Evolutionary conservation across 2,329 filamentous ascomycete species (phyloP), one percentile per base, ranked within the genome.

Genomic region (Aspergillus candidus): DNA sequence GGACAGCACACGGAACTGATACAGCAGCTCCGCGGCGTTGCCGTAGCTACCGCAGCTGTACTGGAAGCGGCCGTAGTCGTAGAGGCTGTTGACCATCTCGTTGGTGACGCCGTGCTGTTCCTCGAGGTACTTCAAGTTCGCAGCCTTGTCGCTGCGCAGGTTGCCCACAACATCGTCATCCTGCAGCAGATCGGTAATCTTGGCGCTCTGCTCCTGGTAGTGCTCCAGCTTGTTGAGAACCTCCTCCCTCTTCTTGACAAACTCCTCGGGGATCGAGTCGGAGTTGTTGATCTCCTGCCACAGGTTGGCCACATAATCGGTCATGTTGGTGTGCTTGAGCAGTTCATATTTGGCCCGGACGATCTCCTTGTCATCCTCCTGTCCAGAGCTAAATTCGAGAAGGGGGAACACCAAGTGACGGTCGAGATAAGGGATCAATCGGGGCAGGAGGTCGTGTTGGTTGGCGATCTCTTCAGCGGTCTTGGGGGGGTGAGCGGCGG

Each of bases 311-410:
- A 97, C 88, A 68, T 94, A 98, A 72, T 98, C 93, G 61, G 86
- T 93, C 93, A 98, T 98, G 77, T 97, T 96, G 62, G 93, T 97
- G 69, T 89, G 84, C 75, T 94, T 91, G 57, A 98, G 82, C 47
- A 98, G 82, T 72, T 91, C 84, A 69, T 91, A 95, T 72, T 95
- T 95, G 59, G 89, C 83, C 65, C 86, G 81, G 52, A 84, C 84
- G 59, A 94, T 83, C 67, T 90, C 83, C 60, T 77, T 79, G 57
- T 82, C 79, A 62, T 89, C 86, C 67, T 89, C 83, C 55, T 94
- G 83, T 64, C 84, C 83, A 62, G 83, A 83, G 61, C 86, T 79
- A 71, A 95, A 96, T 74, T 96, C 90, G 66, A 98, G 84, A 53
- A 98, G 80, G 55, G 93, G 93, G 74, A 94, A 98, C 65, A 97